These are phyloP conservation scores for Fusarium foetens DNA, from an alignment of 2,329 filamentous ascomycete species.

Conservation along the genomic window DNA sequence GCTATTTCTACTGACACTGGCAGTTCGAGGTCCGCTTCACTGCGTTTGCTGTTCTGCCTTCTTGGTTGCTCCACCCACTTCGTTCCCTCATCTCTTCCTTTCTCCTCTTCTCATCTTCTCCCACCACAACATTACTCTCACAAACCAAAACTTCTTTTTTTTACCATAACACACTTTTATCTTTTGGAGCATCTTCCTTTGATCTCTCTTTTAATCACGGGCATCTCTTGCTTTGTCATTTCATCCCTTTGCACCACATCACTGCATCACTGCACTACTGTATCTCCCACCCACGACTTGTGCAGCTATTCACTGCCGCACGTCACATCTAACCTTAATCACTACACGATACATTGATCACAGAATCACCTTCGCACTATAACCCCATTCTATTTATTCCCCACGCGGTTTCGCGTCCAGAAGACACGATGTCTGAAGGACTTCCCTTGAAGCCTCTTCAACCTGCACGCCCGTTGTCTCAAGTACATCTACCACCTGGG, in stretches of 20 bases:
- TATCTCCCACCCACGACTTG: not conserved
- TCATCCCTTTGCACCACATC: not conserved
- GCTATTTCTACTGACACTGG: not conserved
- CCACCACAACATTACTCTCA: not conserved
- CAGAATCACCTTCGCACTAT: not conserved
- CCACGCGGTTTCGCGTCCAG: not conserved
- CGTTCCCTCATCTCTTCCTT: not conserved
- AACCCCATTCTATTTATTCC: not conserved
- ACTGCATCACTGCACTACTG: not conserved
- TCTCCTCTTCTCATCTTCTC: not conserved
- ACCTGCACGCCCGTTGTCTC: not conserved
- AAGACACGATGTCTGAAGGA: not conserved
- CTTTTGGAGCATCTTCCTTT: not conserved
- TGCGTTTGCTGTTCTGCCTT: conserved; percentile 11
- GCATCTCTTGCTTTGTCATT: not conserved
- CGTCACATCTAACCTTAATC: not conserved
- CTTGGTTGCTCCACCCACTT: not conserved
- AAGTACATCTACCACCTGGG: not conserved
- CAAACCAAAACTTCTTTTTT: not conserved
- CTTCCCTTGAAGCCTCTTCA: not conserved
- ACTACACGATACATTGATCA: not conserved
- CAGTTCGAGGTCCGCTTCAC: not conserved
- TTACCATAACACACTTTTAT: not conserved
- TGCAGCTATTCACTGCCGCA: not conserved
- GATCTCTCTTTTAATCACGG: not conserved